These are phyloP conservation scores for Solanum clarkiae DNA, from an alignment of 257 asterid species.

Conservation along the genomic window DNA sequence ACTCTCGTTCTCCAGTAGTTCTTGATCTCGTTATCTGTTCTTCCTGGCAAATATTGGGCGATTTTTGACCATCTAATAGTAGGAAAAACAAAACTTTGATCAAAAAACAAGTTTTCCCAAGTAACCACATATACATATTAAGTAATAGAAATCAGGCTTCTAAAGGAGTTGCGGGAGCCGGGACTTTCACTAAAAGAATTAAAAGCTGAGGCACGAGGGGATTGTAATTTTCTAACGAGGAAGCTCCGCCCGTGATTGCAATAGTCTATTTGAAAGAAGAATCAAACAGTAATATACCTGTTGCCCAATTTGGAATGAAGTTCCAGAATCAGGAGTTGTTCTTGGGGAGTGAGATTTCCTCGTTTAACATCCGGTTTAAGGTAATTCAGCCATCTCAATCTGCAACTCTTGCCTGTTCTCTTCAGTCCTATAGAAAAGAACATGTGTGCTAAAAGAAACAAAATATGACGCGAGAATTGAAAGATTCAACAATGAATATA, in stretches of 20 bases:
- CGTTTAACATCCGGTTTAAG: conserved; percentile 30
- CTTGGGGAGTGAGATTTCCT: conserved; percentile 24
- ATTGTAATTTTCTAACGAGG: neutral
- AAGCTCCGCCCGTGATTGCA: neutral
- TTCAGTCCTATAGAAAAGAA: conserved; percentile 14
- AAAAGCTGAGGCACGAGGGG: neutral
- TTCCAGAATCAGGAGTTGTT: conserved; percentile 25
- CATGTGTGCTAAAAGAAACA: neutral
- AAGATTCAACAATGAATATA: neutral
- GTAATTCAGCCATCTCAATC: conserved; percentile 34
- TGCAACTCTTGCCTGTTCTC: conserved; percentile 33
- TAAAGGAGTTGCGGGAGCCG: neutral
- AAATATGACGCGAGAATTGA: neutral
- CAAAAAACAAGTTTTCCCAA: neutral
- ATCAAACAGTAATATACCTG: conserved; percentile 9
- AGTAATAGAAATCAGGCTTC: neutral
- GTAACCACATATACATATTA: neutral
- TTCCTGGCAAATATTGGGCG: conserved; percentile 24
- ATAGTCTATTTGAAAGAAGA: neutral
- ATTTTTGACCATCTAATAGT: conserved; percentile 24
- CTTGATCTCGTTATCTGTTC: conserved; percentile 32
- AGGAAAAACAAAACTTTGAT: neutral
- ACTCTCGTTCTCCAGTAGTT: conserved; percentile 31
- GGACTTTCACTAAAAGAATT: neutral
- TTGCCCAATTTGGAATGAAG: conserved; percentile 30